Base-by-base conservation (phyloP, 495 filamentous ascomycete species). In the Neurospora tetrasperma region DNA sequence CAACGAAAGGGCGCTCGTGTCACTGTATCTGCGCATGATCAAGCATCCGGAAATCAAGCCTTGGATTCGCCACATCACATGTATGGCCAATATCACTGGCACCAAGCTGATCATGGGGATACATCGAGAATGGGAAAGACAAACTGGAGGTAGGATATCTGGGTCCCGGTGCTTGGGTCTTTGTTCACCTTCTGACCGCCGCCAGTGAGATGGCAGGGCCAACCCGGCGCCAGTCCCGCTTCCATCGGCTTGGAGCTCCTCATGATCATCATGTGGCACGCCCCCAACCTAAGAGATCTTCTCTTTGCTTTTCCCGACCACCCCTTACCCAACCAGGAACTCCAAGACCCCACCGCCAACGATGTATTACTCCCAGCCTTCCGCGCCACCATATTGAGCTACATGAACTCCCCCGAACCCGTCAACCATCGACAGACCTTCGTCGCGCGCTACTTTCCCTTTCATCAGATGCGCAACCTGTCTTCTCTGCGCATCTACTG, bases 401-500 rank as follows among this genome's bases (percentile, higher is more conserved):
- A 76, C 42, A 69, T 76, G 20, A 73, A 71, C 16, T 59, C 62
- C 3, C 6, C 40, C 9, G 66, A 72, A 5, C 42, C 70, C 14
- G 23, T 38, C 54, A 72, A 27, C 42, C n/a, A 41, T 16, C 66
- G 31, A 35, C 72, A 73, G 11, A 23, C 70, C 7, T 44, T 73
- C 9, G n/a, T 78, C n/a, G 46, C 72, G 4, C 73, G 41, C 1
- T 75, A 73, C 69, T 71, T 78, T 14, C 75, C 75, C 2, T 71
- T 79, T n/a, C 62, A 76, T 11, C 23, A 35, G 8, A 62, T 76
- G 54, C 70, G 42, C 43, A 78, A 72, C 46, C 59, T 81, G 7
- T 70, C 73, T 2, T 77, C 76, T 11, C 44, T 81, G 35, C 79
- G 80, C 71, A 77, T 81, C 40, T 81, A 81, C 72, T 81, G 80